These are phyloP conservation scores for Mycena belliarum DNA, from an alignment of 768 basidiomycete species.

Conservation along the genomic window DNA sequence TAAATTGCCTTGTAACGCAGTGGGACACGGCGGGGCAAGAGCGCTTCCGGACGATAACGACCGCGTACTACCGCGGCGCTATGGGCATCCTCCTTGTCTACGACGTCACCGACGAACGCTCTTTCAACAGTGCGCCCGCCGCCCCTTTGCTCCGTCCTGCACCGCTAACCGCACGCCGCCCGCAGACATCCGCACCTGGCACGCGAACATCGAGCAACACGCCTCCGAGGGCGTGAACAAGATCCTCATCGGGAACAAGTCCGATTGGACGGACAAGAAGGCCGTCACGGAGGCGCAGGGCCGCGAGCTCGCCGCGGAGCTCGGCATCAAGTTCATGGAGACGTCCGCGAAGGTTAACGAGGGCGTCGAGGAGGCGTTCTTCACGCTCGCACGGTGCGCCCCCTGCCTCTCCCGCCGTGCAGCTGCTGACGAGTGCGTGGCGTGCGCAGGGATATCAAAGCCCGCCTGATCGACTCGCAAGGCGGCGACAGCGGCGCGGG, in stretches of 20 bases:
- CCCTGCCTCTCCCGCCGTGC: no score
- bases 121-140: conserved; percentile 54
- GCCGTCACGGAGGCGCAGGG: conserved; percentile 51
- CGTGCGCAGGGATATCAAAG: conserved; percentile 87
- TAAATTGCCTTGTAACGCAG: conserved; percentile 39
- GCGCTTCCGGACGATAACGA: conserved; percentile 97
- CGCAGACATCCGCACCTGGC: conserved; percentile 15
- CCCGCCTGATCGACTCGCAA: conserved; percentile 94
- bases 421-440: no score
- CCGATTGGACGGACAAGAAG: conserved; percentile 96
- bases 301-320: conserved; percentile 88
- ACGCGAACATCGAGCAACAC: conserved; percentile 94
- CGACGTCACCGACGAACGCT: conserved; percentile 79
- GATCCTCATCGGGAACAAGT: conserved; percentile 97
- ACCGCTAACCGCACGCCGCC: neutral
- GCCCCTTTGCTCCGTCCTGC: neutral
- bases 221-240: conserved; percentile 99
- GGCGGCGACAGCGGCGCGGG: conserved; percentile 54
- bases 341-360: conserved; percentile 99
- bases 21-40: conserved; percentile 99
- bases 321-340: conserved; percentile 93
- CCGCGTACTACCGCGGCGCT: conserved; percentile 99
- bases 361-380: conserved; percentile 98
- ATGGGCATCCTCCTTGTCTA: conserved; percentile 99
- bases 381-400: conserved; percentile 87